Conservation (phyloP, 2,329 filamentous ascomycete species). For the Trichophaea hybrida region DNA sequence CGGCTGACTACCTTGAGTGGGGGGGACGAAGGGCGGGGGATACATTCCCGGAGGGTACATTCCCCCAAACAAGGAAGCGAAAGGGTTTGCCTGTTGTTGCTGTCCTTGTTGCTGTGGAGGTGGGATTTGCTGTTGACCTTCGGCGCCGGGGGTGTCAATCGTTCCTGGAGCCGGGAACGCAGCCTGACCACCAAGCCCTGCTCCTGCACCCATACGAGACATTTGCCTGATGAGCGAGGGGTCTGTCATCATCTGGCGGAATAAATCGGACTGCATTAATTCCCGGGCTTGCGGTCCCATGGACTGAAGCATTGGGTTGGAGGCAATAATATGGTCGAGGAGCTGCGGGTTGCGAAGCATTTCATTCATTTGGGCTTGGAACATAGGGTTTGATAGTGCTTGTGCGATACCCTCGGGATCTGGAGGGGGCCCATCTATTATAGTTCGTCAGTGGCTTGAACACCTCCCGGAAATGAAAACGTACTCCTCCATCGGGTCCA, state of each 20-base stretch:
- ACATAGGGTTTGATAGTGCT: slow-evolving; percentile 78
- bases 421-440: slow-evolving; percentile 76
- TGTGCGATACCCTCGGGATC: slow-evolving; percentile 65
- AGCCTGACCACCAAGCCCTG: not conserved
- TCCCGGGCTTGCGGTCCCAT: slow-evolving; percentile 61
- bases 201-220: slow-evolving; percentile 4
- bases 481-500: slow-evolving; percentile 82
- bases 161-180: slow-evolving; percentile 77
- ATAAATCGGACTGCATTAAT: slow-evolving; percentile 74
- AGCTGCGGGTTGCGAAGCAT: slow-evolving; percentile 90
- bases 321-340: slow-evolving; percentile 84
- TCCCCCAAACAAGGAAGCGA: not conserved
- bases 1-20: not conserved
- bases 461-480: not conserved
- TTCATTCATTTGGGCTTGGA: slow-evolving; percentile 80
- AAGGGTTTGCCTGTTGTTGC: not conserved
- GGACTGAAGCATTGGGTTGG: slow-evolving; percentile 67
- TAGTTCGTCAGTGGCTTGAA: not conserved
- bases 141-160: slow-evolving; percentile 53
- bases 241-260: slow-evolving; percentile 85
- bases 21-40: not conserved
- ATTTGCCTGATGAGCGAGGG: slow-evolving; percentile 72
- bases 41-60: not conserved
- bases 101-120: not conserved
- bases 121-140: not conserved